These are phyloP conservation scores for Skeletonema tropicum DNA, from an alignment of 108 stramenopile genomes.

Conservation along the genomic window DNA sequence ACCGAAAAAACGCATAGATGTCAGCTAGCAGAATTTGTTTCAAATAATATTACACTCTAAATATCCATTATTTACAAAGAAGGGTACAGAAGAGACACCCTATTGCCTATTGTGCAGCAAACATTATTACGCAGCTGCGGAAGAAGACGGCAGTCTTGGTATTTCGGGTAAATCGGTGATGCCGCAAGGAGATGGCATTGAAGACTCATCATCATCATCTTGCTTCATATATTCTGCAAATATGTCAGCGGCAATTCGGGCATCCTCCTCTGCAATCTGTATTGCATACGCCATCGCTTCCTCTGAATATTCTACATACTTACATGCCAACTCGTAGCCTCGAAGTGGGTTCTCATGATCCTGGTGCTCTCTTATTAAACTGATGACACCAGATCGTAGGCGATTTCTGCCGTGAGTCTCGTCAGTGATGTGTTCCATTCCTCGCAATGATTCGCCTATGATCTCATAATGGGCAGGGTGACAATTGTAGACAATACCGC, in stretches of 20 bases:
- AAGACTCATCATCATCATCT: background rate
- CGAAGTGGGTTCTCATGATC: background rate
- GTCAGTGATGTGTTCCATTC: background rate
- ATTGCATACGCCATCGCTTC: background rate
- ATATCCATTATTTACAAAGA: background rate
- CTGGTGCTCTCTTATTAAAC: background rate
- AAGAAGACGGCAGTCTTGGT: background rate
- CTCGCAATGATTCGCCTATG: background rate
- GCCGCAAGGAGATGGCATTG: background rate
- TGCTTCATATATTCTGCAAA: background rate
- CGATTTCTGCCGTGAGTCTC: background rate
- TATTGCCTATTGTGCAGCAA: no score
- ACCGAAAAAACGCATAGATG: no score
- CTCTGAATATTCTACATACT: background rate
- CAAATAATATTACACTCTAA: background rate
- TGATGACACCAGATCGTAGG: background rate
- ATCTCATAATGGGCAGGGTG: slow-evolving; percentile 1
- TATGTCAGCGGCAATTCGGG: background rate
- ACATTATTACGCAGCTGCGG: background rate
- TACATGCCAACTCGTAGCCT: background rate
- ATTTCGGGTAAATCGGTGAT: background rate
- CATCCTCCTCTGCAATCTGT: background rate
- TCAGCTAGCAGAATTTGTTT: background rate
- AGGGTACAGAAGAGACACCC: background rate
- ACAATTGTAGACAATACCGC: background rate